Conservation (phyloP, 371 early-diverging fungal species). For the Rhizopus sp. region DNA sequence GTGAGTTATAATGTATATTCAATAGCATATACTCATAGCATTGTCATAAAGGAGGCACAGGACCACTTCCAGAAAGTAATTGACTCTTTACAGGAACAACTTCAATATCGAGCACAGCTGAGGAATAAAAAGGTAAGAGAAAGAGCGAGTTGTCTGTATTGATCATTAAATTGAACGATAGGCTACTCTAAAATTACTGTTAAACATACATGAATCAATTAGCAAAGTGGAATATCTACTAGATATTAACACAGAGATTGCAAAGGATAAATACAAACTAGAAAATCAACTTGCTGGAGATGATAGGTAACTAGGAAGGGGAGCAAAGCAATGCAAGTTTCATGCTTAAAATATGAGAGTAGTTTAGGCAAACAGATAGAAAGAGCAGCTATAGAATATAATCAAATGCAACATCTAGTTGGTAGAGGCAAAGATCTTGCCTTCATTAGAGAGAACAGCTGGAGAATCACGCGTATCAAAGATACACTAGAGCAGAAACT, state of each 20-base stretch:
- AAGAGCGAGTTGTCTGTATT: neutral
- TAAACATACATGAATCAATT: slow-evolving; percentile 76
- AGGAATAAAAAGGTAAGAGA: slow-evolving; percentile 68
- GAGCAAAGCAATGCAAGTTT: neutral
- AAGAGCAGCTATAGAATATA: slow-evolving; percentile 86
- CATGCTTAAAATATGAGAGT: neutral
- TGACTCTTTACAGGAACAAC: slow-evolving; percentile 57
- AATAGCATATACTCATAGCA: neutral
- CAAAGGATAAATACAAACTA: slow-evolving; percentile 14
- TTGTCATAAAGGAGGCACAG: slow-evolving; percentile 42
- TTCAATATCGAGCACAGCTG: slow-evolving; percentile 62
- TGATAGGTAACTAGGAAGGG: neutral
- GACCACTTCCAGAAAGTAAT: slow-evolving; percentile 57
- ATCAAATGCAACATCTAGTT: slow-evolving; percentile 81
- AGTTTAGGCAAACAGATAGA: slow-evolving; percentile 70
- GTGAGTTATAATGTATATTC: slow-evolving; percentile 34
- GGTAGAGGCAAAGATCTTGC: slow-evolving; percentile 65
- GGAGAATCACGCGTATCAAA: slow-evolving; percentile 79
- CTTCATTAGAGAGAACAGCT: slow-evolving; percentile 74
- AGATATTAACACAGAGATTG: slow-evolving; percentile 51
- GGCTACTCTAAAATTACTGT: slow-evolving; percentile 63
- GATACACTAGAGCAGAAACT: slow-evolving; percentile 65
- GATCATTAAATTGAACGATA: slow-evolving; percentile 9
- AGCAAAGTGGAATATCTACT: slow-evolving; percentile 76
- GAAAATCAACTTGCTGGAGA: neutral